Evolutionary conservation across 2,329 filamentous ascomycete species (phyloP), one percentile per base, ranked within the genome.

Genomic region (Nigrospora oryzae): DNA sequence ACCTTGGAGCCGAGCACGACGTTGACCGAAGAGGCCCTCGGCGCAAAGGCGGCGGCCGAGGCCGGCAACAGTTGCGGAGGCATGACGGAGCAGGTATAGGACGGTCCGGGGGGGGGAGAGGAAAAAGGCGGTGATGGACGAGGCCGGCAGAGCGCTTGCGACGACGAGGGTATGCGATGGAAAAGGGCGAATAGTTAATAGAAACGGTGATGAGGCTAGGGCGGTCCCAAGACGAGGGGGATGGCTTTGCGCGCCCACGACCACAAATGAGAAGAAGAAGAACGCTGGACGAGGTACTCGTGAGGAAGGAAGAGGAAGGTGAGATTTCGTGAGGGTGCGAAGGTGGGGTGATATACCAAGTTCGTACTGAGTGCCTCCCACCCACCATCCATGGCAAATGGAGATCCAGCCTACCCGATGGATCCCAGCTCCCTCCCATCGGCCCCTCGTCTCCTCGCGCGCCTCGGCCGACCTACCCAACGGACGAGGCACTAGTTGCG

Each of bases 31-130:
- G 89, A 89, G 48, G 80, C 78, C 60, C 93, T 81, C 56, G 91
- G 91, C 58, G 91, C 91, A 73, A 97, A 98, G 60, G 93, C 91
- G 51, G 90, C 89, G 55, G 93, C 93, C 59, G 93, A 97, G 51
- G 91, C 91, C 56, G 93, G 93, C 58, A 98, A 75, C 65, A 98
- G 76, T 75, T 93, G 85, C 61, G 89, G 86, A 64, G 89, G 89
- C 93, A 97, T 97, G 63, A 63, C 75, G 64, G 60, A 53, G 50
- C 44, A 49, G 48, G 46, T 52, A 50, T 44, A 58, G 45, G 43
- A 48, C 30, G 38, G 40, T 41, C 47, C 43, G 48, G 31, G 28
- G 45, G 31, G 42, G 34, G n/a, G 34, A 56, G 49, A 52, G 46
- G 49, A 52, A 50, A 52, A 50, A 53, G 51, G 53, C 62, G 57